Conservation (phyloP, 2,329 filamentous ascomycete genomes). For the Hypoxylon sp. region DNA sequence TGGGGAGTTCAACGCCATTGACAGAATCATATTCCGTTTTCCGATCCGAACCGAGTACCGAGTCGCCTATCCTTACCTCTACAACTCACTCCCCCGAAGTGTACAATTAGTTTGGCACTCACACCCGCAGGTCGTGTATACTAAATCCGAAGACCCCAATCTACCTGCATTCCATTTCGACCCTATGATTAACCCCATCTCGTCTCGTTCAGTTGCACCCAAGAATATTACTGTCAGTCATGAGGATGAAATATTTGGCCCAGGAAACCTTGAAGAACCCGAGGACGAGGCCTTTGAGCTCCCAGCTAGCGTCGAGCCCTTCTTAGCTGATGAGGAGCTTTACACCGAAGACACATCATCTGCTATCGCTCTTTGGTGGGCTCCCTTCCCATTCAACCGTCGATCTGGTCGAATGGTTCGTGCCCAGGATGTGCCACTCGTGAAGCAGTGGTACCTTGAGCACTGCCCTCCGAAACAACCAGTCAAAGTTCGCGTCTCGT, state of each 20-base stretch:
- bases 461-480: constrained; percentile 90
- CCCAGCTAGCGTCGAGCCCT: constrained; percentile 84
- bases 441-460: constrained; percentile 99
- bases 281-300: constrained; percentile 90
- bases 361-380: constrained; percentile 97
- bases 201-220: constrained; percentile 90
- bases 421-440: constrained; percentile 94
- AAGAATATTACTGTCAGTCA: constrained; percentile 94
- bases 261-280: constrained; percentile 78
- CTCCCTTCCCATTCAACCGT: constrained; percentile 94
- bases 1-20: constrained; percentile 99
- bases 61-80: constrained; percentile 93
- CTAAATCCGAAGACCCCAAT: constrained; percentile 86
- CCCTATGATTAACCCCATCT: constrained; percentile 97
- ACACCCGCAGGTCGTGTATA: constrained; percentile 92
- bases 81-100: constrained; percentile 95
- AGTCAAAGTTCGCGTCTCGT: constrained; percentile 97
- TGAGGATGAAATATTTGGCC: constrained; percentile 93
- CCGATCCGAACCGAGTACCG: constrained; percentile 96
- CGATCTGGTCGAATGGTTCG: constrained; percentile 96
- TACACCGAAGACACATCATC: constrained; percentile 91
- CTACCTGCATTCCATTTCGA: constrained; percentile 98
- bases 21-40: constrained; percentile 97
- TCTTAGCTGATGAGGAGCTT: constrained; percentile 89
- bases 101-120: constrained; percentile 96